Base-by-base conservation (phyloP, 2,329 filamentous ascomycete species). In the Fusarium sp. region DNA sequence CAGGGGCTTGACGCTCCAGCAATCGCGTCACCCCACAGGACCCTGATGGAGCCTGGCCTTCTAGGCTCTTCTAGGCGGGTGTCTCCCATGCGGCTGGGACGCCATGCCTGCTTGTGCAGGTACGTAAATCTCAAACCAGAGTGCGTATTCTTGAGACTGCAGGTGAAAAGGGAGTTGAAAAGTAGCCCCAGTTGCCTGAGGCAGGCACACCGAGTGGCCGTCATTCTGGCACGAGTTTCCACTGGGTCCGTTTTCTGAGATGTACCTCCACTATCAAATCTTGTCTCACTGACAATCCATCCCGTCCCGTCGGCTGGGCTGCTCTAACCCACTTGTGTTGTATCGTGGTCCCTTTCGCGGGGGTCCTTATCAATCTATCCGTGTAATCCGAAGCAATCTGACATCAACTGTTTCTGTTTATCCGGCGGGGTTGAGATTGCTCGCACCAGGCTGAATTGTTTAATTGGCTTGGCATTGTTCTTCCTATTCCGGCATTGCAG, bases 171-270 rank as follows among this genome's bases (percentile, higher is more conserved):
- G 64, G 65, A 62, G 45, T 45, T n/a, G 24, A 50, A 35, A 18
- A 14, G 11, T 39, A 27, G 56, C 5, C 35, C 31, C n/a, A 65
- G 41, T 45, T 79, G 81, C 81, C 81, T 83, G 62, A 82, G 81
- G 81, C 81, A 79, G 3, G 29, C 31, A 24, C 57, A 7, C 45
- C n/a, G 41, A 48, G 20, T 24, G 45, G 27, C 69, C 59, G 48
- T 74, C 75, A 74, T 72, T 66, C 56, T 77, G 72, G 72, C 35
- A 66, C 68, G 64, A 77, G 72, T 64, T 70, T 67, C 64, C 61
- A 66, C 69, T 56, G 52, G 29, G 41, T 65, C 66, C 48, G 18
- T 64, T 54, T 54, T 35, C 56, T 69, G 63, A 56, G 35, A 61
- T 63, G 68, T 75, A 63, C 69, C 67, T 74, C 57, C 72, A 60